Base-by-base conservation (phyloP, 106 monocot species). In the Allium sativum region DNA sequence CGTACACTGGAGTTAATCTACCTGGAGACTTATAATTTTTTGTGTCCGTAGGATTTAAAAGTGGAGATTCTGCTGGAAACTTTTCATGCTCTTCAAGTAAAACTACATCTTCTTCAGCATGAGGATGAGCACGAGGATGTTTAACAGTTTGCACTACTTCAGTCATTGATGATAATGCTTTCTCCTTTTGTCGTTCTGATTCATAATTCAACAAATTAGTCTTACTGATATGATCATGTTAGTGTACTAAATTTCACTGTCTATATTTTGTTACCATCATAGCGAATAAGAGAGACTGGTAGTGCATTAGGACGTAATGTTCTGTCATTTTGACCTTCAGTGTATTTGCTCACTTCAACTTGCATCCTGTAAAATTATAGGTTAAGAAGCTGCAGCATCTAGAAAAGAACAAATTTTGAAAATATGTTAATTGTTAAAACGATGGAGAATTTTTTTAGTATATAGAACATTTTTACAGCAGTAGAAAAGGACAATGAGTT, bases 291-390 rank as follows among this genome's bases (percentile, higher is more conserved):
- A n/a, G 96, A 96, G 62, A 91, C 51, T 31, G 96, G 96, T 53
- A 96, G 48, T 16, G 80, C 77, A 74, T 96, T 96, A 9, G 96
- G 96, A 42, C 90, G 71, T 69, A 96, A 41, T 74, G 72, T 31
- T 80, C 84, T 96, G 52, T 87, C 87, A 69, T 69, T 84, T 62
- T 59, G 66, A 52, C 91, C 91, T 79, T 96, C 91, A 45, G 96
- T 96, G 40, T 82, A 85, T 72, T 96, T 96, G 78, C 91, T 91
- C 52, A 96, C 91, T 77, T 96, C 96, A 73, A 98, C 88, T 70
- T 96, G 96, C 90, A 91, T 91, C 59, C 90, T 87, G 82, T 54
- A 78, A 65, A 40, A 51, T 19, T 31, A 44, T 31, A 31, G 31
- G 31, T 31, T 31, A 0, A 31, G 31, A 31, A 31, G 31, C 31